Conservation (phyloP, 2,329 filamentous ascomycete species). For the Metarhizium album region DNA sequence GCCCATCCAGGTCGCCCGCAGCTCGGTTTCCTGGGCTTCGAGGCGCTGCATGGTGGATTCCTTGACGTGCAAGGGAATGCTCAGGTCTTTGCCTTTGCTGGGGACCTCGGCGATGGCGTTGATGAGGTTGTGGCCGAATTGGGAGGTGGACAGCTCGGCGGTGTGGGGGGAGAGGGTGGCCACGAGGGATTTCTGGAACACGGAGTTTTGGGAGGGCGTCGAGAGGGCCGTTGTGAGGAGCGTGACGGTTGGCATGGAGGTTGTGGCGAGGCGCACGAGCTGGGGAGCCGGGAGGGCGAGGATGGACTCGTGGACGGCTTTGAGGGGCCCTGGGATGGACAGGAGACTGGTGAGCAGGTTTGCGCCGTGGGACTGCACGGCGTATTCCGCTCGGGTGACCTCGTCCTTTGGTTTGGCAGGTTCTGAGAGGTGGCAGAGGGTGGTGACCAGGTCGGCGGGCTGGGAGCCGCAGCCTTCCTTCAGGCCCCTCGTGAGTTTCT, state of each 20-base stretch:
- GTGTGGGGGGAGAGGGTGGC: slow-evolving; percentile 34
- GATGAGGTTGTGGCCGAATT: slow-evolving; percentile 41
- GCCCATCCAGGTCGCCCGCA: slow-evolving; percentile 44
- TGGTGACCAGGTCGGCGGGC: slow-evolving; percentile 36
- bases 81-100: slow-evolving; percentile 35
- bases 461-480: slow-evolving; percentile 36
- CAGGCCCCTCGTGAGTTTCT: slow-evolving; percentile 35
- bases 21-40: slow-evolving; percentile 33
- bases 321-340: slow-evolving; percentile 57
- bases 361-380: slow-evolving; percentile 58
- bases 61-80: slow-evolving; percentile 47
- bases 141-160: slow-evolving; percentile 35
- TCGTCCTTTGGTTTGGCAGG: background rate
- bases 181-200: slow-evolving; percentile 46
- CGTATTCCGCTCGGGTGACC: slow-evolving; percentile 42
- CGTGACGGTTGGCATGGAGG: slow-evolving; percentile 36
- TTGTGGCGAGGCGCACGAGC: slow-evolving; percentile 53
- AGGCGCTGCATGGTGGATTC: slow-evolving; percentile 42
- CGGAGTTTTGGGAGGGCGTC: slow-evolving; percentile 35
- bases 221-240: slow-evolving; percentile 40
- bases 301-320: slow-evolving; percentile 64
- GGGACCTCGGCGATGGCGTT: slow-evolving; percentile 38
- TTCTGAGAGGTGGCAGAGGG: slow-evolving; percentile 35
- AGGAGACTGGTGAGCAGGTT: slow-evolving; percentile 75
- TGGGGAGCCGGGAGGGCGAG: slow-evolving; percentile 44